A percentile compares a stretch with the other conserved stretches of the same genome.
Conservation (phyloP, 2,329 filamentous ascomycete species). For the Talaromyces rugulosus region DNA sequence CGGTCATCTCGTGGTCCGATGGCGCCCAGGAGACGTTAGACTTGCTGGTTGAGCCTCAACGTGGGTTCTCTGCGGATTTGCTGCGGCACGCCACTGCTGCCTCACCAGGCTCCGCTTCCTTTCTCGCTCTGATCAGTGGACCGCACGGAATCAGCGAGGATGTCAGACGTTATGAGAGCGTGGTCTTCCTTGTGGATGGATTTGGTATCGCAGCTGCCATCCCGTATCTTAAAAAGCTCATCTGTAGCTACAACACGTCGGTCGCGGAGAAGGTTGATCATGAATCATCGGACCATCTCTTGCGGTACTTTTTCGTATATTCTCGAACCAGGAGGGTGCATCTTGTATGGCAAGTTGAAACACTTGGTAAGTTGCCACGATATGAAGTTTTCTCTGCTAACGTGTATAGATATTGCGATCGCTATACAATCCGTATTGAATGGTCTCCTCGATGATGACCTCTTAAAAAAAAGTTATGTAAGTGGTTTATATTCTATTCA, state of each 20-base stretch:
- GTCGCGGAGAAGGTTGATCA: slow-evolving; percentile 6
- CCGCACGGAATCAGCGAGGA: slow-evolving; percentile 26
- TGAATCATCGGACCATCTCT: too few species aligned
- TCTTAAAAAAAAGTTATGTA: slow-evolving; percentile 24
- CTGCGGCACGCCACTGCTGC: slow-evolving; percentile 23
- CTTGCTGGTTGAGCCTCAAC: slow-evolving; percentile 26
- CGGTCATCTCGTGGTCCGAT: slow-evolving; percentile 22
- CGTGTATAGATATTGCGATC: slow-evolving; percentile 15
- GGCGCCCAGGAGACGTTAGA: slow-evolving; percentile 23
- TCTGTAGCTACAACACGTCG: slow-evolving; percentile 31
- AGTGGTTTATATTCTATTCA: slow-evolving; percentile 12
- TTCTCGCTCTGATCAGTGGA: slow-evolving; percentile 27
- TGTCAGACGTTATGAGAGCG: slow-evolving; percentile 26
- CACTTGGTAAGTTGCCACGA: slow-evolving; percentile 15
- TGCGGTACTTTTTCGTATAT: too few species aligned
- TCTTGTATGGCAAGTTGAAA: slow-evolving; percentile 31
- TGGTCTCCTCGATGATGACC: slow-evolving; percentile 21
- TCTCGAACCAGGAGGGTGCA: slow-evolving; percentile 24
- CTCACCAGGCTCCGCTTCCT: slow-evolving; percentile 15
- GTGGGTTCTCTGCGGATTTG: slow-evolving; percentile 14
- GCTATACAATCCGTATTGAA: slow-evolving; percentile 18
- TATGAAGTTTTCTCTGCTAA: slow-evolving; percentile 8
- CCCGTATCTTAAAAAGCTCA: slow-evolving; percentile 33
- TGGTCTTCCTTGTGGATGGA: slow-evolving; percentile 29
- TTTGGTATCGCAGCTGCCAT: slow-evolving; percentile 29